Base-by-base conservation (phyloP, 164 flowering plant species). In the Nymphaea colorata region DNA sequence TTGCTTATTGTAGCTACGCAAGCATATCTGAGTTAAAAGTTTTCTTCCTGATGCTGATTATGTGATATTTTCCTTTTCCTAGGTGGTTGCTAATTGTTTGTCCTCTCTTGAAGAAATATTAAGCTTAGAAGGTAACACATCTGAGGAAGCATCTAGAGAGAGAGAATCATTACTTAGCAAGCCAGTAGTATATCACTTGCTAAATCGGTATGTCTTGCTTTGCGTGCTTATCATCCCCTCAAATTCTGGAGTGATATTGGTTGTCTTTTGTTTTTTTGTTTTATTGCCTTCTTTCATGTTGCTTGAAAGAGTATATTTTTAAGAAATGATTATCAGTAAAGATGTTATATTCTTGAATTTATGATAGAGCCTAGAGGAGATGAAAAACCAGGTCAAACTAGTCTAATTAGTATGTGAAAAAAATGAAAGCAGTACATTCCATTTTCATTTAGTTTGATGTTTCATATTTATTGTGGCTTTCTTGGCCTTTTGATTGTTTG, bases 71-170 rank as follows among this genome's bases (percentile, higher is more conserved):
- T 61, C 69, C 44, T 51, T 68, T 73, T 41, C 15, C 71, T 79
- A 95, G 99, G 99, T 95, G 25, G 94, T 92, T 73, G 98, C 97
- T 76, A 95, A 95, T 75, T 90, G 98, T 81, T 80, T 92, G 68
- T 81, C 84, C 59, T 83, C 94, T 44, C 73, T 95, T 42, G 97
- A 95, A 86, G 99, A 95, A 82, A 92, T 95, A 60, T 90, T 95
- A 94, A 84, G 80, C 72, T 78, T 75, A 74, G 98, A 92, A 77
- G 91, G 88, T 69, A 79, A 78, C 76, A 72, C 78, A 55, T 94
- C 96, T 43, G 99, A 92, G 79, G 99, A 95, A 77, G 98, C 97
- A 71, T 78, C 85, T 10, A 79, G 81, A 75, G 98, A 92, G 77
- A 86, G 86, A 77, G 99, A 95, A 76, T 68, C 82, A 65, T 76